These are phyloP conservation scores for Luffa acutangula DNA, from an alignment of 306 rosid species.

Conservation along the genomic window DNA sequence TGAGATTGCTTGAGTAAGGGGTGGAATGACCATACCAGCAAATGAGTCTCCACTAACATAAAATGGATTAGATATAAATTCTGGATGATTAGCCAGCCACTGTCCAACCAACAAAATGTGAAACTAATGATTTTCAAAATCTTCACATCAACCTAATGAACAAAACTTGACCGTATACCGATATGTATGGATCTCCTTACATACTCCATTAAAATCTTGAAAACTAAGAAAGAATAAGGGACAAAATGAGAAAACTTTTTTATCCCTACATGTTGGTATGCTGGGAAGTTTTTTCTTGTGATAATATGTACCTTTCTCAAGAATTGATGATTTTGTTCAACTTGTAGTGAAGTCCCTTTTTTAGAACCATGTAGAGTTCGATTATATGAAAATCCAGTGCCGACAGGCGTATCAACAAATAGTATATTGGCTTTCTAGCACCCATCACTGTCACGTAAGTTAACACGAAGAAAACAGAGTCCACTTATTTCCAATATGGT, in stretches of 20 bases:
- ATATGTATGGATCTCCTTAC: too few relatives aligned
- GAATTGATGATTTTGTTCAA: conserved; percentile 37
- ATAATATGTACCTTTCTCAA: conserved; percentile 35
- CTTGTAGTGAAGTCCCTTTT: conserved; percentile 27
- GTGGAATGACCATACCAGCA: conserved; percentile 54
- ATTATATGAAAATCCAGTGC: conserved; percentile 59
- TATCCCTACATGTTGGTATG: too few relatives aligned
- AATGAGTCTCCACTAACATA: conserved; percentile 66
- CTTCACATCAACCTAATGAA: too few relatives aligned
- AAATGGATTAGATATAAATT: conserved; percentile 31
- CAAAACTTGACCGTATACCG: too few relatives aligned
- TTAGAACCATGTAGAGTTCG: conserved; percentile 10
- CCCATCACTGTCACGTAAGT: not conserved
- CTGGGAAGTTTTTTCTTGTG: too few relatives aligned
- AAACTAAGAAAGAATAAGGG: too few relatives aligned
- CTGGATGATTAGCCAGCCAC: conserved; percentile 68
- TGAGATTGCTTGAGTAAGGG: conserved; percentile 34
- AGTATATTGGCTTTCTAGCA: conserved; percentile 40
- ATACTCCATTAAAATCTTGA: too few relatives aligned
- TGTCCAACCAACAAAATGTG: not conserved
- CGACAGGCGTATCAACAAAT: conserved; percentile 55
- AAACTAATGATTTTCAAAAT: not conserved
- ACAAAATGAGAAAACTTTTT: too few relatives aligned
- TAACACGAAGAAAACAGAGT: not conserved
- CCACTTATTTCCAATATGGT: conserved; percentile 40